Percentiles rank a stretch among this genome's conserved stretches.
Evolutionary conservation across 2,329 filamentous ascomycete species (phyloP).

Genomic region (Trichoderma sp.): DNA sequence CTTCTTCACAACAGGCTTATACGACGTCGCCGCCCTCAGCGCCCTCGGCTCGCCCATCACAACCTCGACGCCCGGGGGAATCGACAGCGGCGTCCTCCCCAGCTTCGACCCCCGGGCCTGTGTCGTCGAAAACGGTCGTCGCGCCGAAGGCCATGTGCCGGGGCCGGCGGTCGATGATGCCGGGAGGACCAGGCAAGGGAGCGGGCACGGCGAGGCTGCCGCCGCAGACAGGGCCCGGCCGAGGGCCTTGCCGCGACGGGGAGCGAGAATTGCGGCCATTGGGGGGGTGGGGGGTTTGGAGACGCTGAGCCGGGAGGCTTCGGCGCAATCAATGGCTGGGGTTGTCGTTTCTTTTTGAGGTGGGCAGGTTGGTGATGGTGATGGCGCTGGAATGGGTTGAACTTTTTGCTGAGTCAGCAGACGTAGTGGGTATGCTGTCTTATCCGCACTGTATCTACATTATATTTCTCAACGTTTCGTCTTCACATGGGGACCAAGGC

Average conservation of each 20-base stretch:
- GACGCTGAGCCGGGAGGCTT: neutral
- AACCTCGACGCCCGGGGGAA: constrained; percentile 81
- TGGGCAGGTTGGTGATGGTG: neutral
- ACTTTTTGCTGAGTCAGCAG: constrained; percentile 12
- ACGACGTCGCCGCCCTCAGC: constrained; percentile 55
- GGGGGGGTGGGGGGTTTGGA: too few relatives aligned
- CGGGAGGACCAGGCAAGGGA: neutral
- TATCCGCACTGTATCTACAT: neutral
- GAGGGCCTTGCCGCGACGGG: constrained; percentile 58
- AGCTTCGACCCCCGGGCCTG: constrained; percentile 72
- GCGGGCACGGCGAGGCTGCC: constrained; percentile 23
- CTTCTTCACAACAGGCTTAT: constrained; percentile 59
- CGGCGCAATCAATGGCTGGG: neutral
- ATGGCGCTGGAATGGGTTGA: constrained; percentile 7
- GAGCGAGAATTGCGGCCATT: constrained; percentile 59
- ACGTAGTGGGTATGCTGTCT: neutral
- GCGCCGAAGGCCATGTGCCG: constrained; percentile 35
- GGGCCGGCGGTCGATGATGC: neutral
- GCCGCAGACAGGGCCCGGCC: constrained; percentile 52
- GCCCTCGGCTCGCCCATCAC: constrained; percentile 60
- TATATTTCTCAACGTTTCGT: too few relatives aligned
- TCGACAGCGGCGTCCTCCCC: constrained; percentile 72
- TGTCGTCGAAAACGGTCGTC: constrained; percentile 65
- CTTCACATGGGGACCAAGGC: too few relatives aligned
- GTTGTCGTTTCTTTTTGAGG: neutral